Percentiles rank a stretch among this genome's conserved stretches.
phyloP scores from a whole-genome alignment of 805 yeast genomes.

The Myxozyma nipponensis region DNA sequence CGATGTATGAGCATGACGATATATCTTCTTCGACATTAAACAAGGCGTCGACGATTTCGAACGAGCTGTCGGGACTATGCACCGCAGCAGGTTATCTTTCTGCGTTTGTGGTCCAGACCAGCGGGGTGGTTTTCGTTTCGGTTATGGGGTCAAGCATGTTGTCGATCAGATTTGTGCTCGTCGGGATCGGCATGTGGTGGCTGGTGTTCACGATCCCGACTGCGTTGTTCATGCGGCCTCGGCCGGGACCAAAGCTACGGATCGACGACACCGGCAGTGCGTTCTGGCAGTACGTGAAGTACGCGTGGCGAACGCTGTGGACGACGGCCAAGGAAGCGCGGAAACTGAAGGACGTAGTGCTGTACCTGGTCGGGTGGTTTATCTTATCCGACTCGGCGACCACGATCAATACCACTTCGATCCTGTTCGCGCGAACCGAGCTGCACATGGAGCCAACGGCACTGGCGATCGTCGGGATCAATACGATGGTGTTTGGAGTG shows the following conservation, averaged over 20 bases:
- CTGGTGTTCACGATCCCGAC: constrained; percentile 64
- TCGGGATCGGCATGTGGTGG: constrained; percentile 77
- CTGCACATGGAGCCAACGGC: constrained; percentile 64
- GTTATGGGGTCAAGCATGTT: constrained; percentile 40
- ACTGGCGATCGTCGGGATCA: constrained; percentile 59
- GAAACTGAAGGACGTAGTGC: constrained; percentile 58
- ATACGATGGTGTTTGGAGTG: constrained; percentile 66
- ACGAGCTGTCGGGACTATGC: constrained; percentile 58
- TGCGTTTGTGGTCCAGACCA: constrained; percentile 59
- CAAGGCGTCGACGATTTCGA: constrained; percentile 26
- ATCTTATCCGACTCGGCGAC: constrained; percentile 70
- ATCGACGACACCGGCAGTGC: constrained; percentile 23
- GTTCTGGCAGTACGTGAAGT: constrained; percentile 41
- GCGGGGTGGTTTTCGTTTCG: constrained; percentile 47
- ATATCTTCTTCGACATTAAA: no score
- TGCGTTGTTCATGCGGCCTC: constrained; percentile 44
- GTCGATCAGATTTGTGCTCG: constrained; percentile 56
- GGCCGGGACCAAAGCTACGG: constrained; percentile 42
- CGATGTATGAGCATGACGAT: neutral
- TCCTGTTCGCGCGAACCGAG: constrained; percentile 68
- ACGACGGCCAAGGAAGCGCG: constrained; percentile 58
- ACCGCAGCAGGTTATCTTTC: constrained; percentile 67
- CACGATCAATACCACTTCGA: constrained; percentile 75
- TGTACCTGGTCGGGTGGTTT: constrained; percentile 70
- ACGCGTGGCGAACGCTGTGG: constrained; percentile 61